Conservation (phyloP, 1,284 basidiomycete genomes). For the Cystobasidium slooffiae region DNA sequence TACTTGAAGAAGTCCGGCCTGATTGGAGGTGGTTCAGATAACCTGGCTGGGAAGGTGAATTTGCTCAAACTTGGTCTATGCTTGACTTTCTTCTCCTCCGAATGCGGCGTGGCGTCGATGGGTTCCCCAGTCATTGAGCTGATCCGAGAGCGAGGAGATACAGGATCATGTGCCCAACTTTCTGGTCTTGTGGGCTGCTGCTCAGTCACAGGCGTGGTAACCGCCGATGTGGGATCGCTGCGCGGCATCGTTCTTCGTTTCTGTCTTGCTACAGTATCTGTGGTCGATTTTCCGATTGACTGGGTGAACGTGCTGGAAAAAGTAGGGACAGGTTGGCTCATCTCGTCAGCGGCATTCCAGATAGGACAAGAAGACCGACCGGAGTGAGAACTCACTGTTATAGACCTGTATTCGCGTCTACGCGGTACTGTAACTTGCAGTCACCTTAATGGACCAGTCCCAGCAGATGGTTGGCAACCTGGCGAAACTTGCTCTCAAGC, state of each 20-base stretch:
- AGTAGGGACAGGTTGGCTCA: too few relatives aligned
- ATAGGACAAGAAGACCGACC: too few relatives aligned
- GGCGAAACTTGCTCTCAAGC: too few relatives aligned
- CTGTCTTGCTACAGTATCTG: too few relatives aligned
- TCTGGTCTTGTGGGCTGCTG: background rate
- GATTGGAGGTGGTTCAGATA: conserved; percentile 7
- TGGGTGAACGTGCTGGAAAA: too few relatives aligned
- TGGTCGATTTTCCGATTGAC: too few relatives aligned
- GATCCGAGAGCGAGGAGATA: background rate
- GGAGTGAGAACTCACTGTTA: too few relatives aligned
- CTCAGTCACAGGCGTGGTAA: background rate
- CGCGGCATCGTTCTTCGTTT: background rate
- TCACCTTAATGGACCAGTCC: too few relatives aligned
- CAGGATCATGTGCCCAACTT: conserved; percentile 10
- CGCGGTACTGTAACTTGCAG: too few relatives aligned
- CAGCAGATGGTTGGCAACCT: too few relatives aligned
- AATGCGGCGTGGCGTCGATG: background rate
- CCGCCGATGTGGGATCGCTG: background rate
- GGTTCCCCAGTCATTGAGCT: background rate
- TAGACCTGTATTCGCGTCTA: too few relatives aligned
- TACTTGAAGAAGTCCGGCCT: conserved; percentile 8
- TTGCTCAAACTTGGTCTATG: conserved; percentile 30
- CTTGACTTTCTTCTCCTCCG: conserved; percentile 1
- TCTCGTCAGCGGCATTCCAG: too few relatives aligned
- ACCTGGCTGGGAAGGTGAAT: conserved; percentile 17